Conservation (phyloP, 495 filamentous ascomycete species). For the Trichocladium uniseriatum region DNA sequence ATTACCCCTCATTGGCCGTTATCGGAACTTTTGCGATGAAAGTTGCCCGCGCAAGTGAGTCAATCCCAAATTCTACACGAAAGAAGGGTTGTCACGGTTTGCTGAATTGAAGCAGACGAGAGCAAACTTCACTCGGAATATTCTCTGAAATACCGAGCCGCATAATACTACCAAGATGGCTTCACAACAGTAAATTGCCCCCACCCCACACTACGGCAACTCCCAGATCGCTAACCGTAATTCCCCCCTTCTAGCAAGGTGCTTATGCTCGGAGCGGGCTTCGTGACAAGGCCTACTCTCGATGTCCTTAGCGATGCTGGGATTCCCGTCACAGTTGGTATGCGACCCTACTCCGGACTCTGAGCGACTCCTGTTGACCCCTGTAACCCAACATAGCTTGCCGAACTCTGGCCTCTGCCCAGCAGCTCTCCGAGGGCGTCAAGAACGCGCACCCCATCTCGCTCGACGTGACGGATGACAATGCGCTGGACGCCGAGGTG, state of each 20-base stretch:
- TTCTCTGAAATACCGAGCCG: conserved; percentile 1
- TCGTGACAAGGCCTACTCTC: conserved; percentile 73
- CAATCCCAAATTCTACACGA: neutral
- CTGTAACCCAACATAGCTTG: conserved; percentile 53
- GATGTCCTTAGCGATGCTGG: conserved; percentile 66
- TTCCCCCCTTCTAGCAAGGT: conserved; percentile 33
- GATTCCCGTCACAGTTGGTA: conserved; percentile 77
- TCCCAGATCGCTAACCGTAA: conserved; percentile 6
- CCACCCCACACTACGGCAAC: neutral
- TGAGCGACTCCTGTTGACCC: neutral
- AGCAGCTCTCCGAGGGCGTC: conserved; percentile 64
- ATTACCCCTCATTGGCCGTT: conserved; percentile 5
- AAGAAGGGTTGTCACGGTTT: neutral
- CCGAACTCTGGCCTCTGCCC: conserved; percentile 67
- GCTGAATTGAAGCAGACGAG: neutral
- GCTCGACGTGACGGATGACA: conserved; percentile 68
- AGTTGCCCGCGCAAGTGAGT: neutral
- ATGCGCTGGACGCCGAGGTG: conserved; percentile 68
- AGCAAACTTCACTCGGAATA: neutral
- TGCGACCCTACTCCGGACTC: conserved; percentile 25
- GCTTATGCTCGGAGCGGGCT: conserved; percentile 68
- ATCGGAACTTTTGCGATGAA: conserved; percentile 10
- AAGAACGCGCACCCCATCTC: conserved; percentile 63
- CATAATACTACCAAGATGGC: conserved; percentile 17
- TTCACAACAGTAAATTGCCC: conserved; percentile 25